These are phyloP conservation scores for Aspergillus bombycis DNA, from an alignment of 2,329 filamentous ascomycete genomes.

Conservation along the genomic window DNA sequence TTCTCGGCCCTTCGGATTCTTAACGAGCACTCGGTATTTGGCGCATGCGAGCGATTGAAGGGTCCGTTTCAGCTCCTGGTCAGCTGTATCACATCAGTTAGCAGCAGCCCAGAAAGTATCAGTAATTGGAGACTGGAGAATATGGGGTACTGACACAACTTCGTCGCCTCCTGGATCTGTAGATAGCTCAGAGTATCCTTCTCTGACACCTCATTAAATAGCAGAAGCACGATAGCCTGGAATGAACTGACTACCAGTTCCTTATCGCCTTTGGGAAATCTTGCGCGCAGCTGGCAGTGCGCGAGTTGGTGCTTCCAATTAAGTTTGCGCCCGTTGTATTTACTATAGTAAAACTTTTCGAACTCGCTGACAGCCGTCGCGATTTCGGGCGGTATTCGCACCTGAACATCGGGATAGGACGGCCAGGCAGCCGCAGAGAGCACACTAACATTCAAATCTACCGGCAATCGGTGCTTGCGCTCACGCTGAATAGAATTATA, in stretches of 20 bases:
- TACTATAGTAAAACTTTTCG: slow-evolving; percentile 81
- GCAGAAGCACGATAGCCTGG: slow-evolving; percentile 84
- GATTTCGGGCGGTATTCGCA: slow-evolving; percentile 76
- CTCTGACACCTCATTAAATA: slow-evolving; percentile 76
- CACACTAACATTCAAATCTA: slow-evolving; percentile 85
- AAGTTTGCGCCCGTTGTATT: slow-evolving; percentile 84
- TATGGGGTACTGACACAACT: slow-evolving; percentile 60
- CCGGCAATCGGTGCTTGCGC: slow-evolving; percentile 57
- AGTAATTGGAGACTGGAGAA: background rate
- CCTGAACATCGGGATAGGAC: slow-evolving; percentile 75
- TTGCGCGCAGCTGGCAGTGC: slow-evolving; percentile 82
- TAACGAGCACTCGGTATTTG: slow-evolving; percentile 79
- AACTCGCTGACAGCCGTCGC: slow-evolving; percentile 78
- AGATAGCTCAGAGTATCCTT: slow-evolving; percentile 72
- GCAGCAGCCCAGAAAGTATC: slow-evolving; percentile 12
- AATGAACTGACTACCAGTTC: slow-evolving; percentile 90
- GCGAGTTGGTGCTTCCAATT: slow-evolving; percentile 93
- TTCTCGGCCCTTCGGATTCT: slow-evolving; percentile 83
- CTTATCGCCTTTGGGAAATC: slow-evolving; percentile 78
- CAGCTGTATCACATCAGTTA: slow-evolving; percentile 52
- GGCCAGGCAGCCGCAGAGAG: slow-evolving; percentile 94
- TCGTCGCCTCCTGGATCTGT: slow-evolving; percentile 74
- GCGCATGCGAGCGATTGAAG: slow-evolving; percentile 94
- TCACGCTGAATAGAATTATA: slow-evolving; percentile 73
- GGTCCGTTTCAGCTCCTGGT: slow-evolving; percentile 81